Evolutionary conservation across 2,329 filamentous ascomycete species (phyloP), one percentile per base, ranked within the genome.

Genomic region (Aurifilum marmelostoma): DNA sequence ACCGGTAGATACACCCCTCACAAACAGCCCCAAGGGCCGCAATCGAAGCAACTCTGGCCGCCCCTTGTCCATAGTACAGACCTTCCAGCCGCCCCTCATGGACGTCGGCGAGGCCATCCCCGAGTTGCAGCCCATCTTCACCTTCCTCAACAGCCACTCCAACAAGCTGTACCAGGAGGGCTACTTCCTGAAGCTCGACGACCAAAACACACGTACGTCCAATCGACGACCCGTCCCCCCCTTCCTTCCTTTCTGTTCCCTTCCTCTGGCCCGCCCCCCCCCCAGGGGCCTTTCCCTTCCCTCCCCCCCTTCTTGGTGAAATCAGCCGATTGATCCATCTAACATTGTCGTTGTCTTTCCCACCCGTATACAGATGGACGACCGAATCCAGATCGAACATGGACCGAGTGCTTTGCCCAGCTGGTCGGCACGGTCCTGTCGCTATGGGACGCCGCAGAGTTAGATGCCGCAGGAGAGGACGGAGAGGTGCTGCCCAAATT

Each of bases 151-250:
- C 81, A 96, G 91, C 80, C 96, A 99, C 79, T 91, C 89, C 69
- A 97, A 97, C 80, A 98, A 98, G 82, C 84, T 98, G 67, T 99
- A 98, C 79, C 94, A 97, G 75, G 96, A 99, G 81, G 96, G 96
- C 50, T 99, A 98, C 77, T 98, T 99, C 74, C 82, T 99, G 74
- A 99, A 98, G 81, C 84, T 99, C 63, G 95, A 97, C 79, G 96
- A 99, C 79, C 89, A 97, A 74, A 97, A 98, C 76, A 91, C 89
- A 67, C 90, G 94, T 97, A 87, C 75, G 93, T 88, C 69, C 43
- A 54, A 32, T 34, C 21, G 34, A 56, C 59, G n/a, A n/a, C n/a
- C n/a, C n/a, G n/a, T n/a, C n/a, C n/a, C n/a, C 54, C 9, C 54
- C 27, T 27, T 12, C 4, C 54, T 34, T 34, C 32, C 32, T 32